phyloP scores from a whole-genome alignment of 75 land plant genomes.

The Adiantum capillusveneris region DNA sequence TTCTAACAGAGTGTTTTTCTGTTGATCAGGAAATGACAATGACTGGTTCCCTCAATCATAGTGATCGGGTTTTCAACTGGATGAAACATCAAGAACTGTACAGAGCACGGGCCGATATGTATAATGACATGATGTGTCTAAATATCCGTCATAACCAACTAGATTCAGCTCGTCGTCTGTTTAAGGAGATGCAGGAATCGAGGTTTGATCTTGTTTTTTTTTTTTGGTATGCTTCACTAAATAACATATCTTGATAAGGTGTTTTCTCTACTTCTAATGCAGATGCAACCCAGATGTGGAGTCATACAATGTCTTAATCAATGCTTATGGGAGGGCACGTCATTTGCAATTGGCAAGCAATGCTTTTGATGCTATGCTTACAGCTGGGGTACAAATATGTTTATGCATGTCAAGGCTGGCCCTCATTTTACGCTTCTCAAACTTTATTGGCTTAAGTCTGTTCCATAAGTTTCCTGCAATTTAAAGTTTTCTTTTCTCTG shows the following conservation, averaged over 20 bases:
- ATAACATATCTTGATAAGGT: not conserved
- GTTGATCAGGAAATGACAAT: conserved; percentile 58
- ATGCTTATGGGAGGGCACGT: conserved; percentile 84
- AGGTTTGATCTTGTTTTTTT: conserved; percentile 36
- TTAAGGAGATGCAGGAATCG: conserved; percentile 95
- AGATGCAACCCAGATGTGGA: conserved; percentile 98
- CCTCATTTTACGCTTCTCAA: not conserved
- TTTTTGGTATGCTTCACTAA: not conserved
- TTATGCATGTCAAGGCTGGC: too few relatives aligned
- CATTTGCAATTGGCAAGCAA: conserved; percentile 91
- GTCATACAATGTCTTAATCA: conserved; percentile 88
- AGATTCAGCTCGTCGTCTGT: conserved; percentile 86
- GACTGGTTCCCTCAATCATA: conserved; percentile 60
- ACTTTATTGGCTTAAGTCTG: too few relatives aligned
- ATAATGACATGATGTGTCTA: conserved; percentile 85
- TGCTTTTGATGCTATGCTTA: conserved; percentile 93
- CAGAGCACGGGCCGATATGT: conserved; percentile 82
- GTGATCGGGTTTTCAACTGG: conserved; percentile 77
- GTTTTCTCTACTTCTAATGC: not conserved
- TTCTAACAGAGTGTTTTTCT: too few relatives aligned
- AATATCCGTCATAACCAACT: conserved; percentile 65
- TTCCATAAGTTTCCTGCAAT: too few relatives aligned
- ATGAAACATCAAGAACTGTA: conserved; percentile 86
- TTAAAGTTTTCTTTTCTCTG: too few relatives aligned
- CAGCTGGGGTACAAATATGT: conserved; percentile 69